phyloP scores from a whole-genome alignment of 2,329 filamentous ascomycete species.

The Botrytis sinoallii region DNA sequence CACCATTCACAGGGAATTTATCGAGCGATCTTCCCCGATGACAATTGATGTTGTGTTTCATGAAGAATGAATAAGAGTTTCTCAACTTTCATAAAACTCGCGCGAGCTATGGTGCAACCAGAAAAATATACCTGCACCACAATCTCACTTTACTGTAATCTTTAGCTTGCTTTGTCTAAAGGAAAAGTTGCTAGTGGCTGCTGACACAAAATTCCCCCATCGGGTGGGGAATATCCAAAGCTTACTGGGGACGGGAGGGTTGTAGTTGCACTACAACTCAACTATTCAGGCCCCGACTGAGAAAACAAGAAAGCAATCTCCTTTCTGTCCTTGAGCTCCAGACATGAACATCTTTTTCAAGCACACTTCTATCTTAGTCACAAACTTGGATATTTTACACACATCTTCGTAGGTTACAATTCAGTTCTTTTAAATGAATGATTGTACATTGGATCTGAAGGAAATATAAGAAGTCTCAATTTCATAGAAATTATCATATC shows the following conservation, averaged over 20 bases:
- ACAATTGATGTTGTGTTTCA: not conserved
- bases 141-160: not conserved
- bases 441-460: too few relatives aligned
- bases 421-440: not conserved
- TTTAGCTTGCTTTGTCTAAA: not conserved
- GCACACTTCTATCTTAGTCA: not conserved
- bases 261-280: not conserved
- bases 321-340: not conserved
- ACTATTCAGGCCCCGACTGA: not conserved
- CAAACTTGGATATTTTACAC: not conserved
- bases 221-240: rapidly evolving
- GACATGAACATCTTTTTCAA: rapidly evolving
- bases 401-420: not conserved
- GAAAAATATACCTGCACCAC: not conserved
- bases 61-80: not conserved
- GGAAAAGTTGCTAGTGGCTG: not conserved
- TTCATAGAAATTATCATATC: rapidly evolving
- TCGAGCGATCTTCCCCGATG: not conserved
- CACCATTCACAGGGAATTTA: too few relatives aligned
- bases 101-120: not conserved
- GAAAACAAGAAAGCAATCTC: not conserved
- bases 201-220: not conserved
- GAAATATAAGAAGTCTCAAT: not conserved
- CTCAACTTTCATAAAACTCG: rapidly evolving
- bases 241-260: rapidly evolving